phyloP scores from a whole-genome alignment of 768 basidiomycete species.

The Pluteus cervinus region DNA sequence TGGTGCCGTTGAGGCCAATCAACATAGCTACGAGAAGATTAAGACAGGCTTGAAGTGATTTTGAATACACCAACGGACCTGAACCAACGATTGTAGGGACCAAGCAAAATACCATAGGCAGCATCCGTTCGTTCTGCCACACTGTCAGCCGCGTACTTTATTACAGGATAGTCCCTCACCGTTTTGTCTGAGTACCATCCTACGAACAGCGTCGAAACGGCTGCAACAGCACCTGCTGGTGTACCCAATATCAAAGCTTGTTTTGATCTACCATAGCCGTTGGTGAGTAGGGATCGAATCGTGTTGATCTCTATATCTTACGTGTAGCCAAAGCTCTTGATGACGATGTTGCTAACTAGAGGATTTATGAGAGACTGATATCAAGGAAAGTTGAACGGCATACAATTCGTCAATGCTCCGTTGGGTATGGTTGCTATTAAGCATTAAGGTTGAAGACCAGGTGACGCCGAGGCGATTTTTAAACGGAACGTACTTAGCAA shows the following conservation, averaged over 20 bases:
- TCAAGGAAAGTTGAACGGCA: conserved; percentile 16
- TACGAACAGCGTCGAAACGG: conserved; percentile 41
- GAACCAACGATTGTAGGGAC: conserved; percentile 54
- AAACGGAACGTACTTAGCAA: conserved; percentile 41
- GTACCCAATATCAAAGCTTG: conserved; percentile 57
- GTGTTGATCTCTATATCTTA: conserved; percentile 22
- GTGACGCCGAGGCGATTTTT: background rate
- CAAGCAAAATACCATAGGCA: conserved; percentile 51
- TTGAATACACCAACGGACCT: conserved; percentile 27
- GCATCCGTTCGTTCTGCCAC: conserved; percentile 48
- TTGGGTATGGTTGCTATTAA: conserved; percentile 56
- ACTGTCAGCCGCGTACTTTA: background rate
- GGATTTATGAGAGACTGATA: background rate
- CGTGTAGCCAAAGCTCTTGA: conserved; percentile 62
- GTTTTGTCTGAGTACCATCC: conserved; percentile 65
- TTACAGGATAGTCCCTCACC: conserved; percentile 21
- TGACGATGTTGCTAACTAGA: conserved; percentile 55
- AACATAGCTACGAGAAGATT: conserved; percentile 31
- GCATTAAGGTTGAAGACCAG: conserved; percentile 1
- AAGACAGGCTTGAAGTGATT: background rate
- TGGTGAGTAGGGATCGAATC: background rate
- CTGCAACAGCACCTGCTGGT: conserved; percentile 45
- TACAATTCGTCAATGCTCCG: conserved; percentile 58
- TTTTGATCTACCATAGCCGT: conserved; percentile 33
- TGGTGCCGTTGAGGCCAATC: conserved; percentile 45